Conservation (phyloP, 2,329 filamentous ascomycete genomes). For the Metarhizium brunneum region DNA sequence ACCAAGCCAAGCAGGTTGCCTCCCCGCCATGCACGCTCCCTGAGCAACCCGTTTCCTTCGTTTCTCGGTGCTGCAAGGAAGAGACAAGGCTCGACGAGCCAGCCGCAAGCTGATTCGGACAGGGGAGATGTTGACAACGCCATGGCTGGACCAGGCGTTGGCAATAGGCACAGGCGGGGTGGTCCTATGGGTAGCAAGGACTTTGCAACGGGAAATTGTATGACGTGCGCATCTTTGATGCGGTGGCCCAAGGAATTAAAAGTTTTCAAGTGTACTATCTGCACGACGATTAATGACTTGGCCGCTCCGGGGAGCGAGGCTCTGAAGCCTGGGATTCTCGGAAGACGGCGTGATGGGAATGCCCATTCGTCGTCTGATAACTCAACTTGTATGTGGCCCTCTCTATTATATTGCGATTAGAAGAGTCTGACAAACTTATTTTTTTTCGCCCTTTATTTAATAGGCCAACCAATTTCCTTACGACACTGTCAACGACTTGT, state of each 20-base stretch:
- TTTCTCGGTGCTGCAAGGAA: constrained; percentile 56
- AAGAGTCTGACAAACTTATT: background rate
- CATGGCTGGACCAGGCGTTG: constrained; percentile 7
- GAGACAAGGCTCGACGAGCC: constrained; percentile 32
- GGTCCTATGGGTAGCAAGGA: constrained; percentile 37
- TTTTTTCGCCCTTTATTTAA: background rate
- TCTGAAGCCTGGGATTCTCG: background rate
- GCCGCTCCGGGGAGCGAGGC: constrained; percentile 14
- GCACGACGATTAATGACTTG: constrained; percentile 77
- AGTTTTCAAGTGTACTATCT: constrained; percentile 75
- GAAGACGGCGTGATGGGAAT: constrained; percentile 4
- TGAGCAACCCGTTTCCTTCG: constrained; percentile 72
- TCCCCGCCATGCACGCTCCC: constrained; percentile 41
- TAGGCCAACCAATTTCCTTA: constrained; percentile 23
- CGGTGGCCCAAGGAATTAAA: constrained; percentile 67
- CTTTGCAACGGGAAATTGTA: constrained; percentile 64
- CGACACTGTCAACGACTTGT: constrained; percentile 24
- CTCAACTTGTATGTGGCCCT: constrained; percentile 1
- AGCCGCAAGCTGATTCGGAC: constrained; percentile 19
- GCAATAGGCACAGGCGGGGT: constrained; percentile 18
- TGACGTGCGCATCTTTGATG: constrained; percentile 75
- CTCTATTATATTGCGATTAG: background rate
- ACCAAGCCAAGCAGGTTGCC: constrained; percentile 11
- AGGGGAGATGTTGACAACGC: constrained; percentile 19
- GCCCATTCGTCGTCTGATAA: background rate